A percentile compares a stretch with the other conserved stretches of the same genome.
Conservation (phyloP, 805 yeast genomes). For the Candida alai region DNA sequence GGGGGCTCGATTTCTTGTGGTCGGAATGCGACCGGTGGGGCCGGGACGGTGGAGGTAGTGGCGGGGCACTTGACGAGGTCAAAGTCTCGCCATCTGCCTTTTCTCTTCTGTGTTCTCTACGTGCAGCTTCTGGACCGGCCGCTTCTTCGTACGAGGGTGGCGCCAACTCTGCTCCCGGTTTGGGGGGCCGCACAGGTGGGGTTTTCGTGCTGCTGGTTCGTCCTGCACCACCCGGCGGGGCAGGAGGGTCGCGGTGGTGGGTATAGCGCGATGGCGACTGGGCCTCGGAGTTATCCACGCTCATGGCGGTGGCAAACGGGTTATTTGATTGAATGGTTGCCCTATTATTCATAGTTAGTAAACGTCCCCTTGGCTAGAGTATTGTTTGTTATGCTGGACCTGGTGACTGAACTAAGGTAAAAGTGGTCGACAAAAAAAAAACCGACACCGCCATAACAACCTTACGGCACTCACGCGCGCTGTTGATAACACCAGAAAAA, state of each 20-base stretch:
- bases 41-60: slow-evolving; percentile 11
- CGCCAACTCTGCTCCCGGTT: slow-evolving; percentile 36
- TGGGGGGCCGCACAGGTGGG: slow-evolving; percentile 31
- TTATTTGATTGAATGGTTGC: slow-evolving; percentile 46
- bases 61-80: slow-evolving; percentile 10
- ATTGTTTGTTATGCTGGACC: too few relatives aligned
- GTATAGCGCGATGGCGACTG: too few relatives aligned
- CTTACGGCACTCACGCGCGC: too few relatives aligned
- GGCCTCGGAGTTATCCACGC: slow-evolving; percentile 14
- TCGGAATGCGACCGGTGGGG: slow-evolving; percentile 19
- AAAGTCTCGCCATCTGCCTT: slow-evolving; percentile 35
- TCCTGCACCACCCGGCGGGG: slow-evolving; percentile 10
- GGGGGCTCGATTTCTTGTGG: slow-evolving; percentile 11
- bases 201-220: slow-evolving; percentile 7
- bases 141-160: slow-evolving; percentile 75
- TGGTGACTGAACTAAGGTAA: too few relatives aligned
- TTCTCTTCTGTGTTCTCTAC: slow-evolving; percentile 52
- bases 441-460: too few relatives aligned
- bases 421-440: slow-evolving; percentile 1
- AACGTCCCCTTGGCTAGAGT: too few relatives aligned
- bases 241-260: slow-evolving; percentile 8
- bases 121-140: slow-evolving; percentile 45
- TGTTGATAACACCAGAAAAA: too few relatives aligned
- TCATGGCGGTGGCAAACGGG: slow-evolving; percentile 50
- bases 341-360: slow-evolving; percentile 14